Conservation (phyloP, 192 early-diverging fungal species). For the Chytriomyces sp. region DNA sequence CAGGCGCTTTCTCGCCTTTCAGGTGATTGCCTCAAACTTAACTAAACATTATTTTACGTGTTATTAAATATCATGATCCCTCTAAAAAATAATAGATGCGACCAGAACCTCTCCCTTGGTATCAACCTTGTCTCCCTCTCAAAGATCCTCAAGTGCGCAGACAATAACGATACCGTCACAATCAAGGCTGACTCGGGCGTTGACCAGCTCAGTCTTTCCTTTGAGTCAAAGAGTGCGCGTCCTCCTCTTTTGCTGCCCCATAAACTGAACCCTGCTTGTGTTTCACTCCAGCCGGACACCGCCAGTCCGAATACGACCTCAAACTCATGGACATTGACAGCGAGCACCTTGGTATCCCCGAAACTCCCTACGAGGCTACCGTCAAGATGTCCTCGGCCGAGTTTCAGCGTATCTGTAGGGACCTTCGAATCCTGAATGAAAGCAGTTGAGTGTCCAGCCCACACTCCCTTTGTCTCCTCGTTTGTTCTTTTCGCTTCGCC, state of each 20-base stretch:
- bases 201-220: slow-evolving; percentile 74
- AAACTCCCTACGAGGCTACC: slow-evolving; percentile 88
- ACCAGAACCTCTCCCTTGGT: slow-evolving; percentile 87
- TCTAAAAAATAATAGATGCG: slow-evolving; percentile 67
- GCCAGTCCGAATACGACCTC: slow-evolving; percentile 88
- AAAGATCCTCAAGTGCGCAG: slow-evolving; percentile 94
- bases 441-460: slow-evolving; percentile 59
- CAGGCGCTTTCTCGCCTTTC: slow-evolving; percentile 65
- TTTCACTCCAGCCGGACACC: slow-evolving; percentile 24
- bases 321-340: slow-evolving; percentile 99
- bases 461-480: neutral
- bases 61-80: no score
- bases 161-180: slow-evolving; percentile 83
- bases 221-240: slow-evolving; percentile 55
- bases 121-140: slow-evolving; percentile 81
- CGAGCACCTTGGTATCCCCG: slow-evolving; percentile 94
- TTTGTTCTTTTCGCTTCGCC: slow-evolving; percentile 7
- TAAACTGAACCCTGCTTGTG: neutral
- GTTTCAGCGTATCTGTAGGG: slow-evolving; percentile 90
- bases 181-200: slow-evolving; percentile 87
- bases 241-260: neutral
- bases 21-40: no score
- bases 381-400: slow-evolving; percentile 86
- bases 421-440: slow-evolving; percentile 82
- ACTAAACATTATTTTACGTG: no score